These are phyloP conservation scores for Sutorius australiensis DNA, from an alignment of 768 basidiomycete genomes.

Conservation along the genomic window DNA sequence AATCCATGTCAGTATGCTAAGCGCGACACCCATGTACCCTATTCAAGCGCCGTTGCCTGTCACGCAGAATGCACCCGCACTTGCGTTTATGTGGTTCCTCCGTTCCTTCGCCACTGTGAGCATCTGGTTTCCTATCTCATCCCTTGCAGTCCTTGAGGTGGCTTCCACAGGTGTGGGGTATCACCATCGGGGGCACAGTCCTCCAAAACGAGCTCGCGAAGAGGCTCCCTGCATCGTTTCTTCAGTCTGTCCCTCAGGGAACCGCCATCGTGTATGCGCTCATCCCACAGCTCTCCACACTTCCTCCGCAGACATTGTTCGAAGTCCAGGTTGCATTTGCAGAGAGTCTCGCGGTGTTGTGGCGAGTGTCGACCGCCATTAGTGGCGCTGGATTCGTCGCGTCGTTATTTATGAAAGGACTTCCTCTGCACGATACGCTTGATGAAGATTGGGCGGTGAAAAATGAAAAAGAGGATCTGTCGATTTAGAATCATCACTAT, in stretches of 20 bases:
- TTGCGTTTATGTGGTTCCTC: constrained; percentile 41
- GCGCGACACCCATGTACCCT: constrained; percentile 37
- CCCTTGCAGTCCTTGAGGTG: not conserved
- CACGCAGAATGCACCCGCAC: constrained; percentile 39
- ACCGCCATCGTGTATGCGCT: constrained; percentile 42
- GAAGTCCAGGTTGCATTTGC: constrained; percentile 43
- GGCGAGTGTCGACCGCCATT: constrained; percentile 41
- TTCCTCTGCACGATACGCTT: not conserved
- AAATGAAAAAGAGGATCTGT: not conserved
- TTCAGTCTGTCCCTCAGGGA: constrained; percentile 33
- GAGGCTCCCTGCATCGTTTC: constrained; percentile 39
- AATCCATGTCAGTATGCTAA: not conserved
- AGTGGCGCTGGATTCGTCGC: not conserved
- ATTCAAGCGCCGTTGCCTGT: constrained; percentile 45
- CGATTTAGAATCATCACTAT: not conserved
- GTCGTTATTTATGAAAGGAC: constrained; percentile 5
- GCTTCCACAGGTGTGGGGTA: constrained; percentile 41
- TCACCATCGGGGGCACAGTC: constrained; percentile 45
- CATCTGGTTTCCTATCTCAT: not conserved
- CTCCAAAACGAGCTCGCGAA: constrained; percentile 46
- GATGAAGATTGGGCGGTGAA: constrained; percentile 5
- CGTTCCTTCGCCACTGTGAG: constrained; percentile 36
- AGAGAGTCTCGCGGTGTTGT: constrained; percentile 36
- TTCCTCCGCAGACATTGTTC: constrained; percentile 32
- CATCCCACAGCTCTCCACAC: constrained; percentile 40